Base-by-base conservation (phyloP, 352 stramenopile genomes). In the Globisporangium nagaii region DNA sequence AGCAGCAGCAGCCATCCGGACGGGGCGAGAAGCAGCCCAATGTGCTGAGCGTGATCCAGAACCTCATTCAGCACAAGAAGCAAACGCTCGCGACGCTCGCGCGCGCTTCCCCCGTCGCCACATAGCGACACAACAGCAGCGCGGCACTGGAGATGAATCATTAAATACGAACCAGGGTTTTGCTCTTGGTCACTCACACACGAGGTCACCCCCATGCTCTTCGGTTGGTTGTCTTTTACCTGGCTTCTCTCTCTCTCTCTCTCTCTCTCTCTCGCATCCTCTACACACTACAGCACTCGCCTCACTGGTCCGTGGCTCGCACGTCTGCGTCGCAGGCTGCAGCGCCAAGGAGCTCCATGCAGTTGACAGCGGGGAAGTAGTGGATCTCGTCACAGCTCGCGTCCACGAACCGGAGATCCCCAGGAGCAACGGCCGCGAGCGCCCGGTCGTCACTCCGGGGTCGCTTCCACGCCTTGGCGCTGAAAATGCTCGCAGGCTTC, bases 311-410 rank as follows among this genome's bases (percentile, higher is more conserved):
- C n/a, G n/a, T 59, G n/a, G 22, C 24, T 42, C 53, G 36, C 35
- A 63, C 34, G 27, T 88, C 78, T 10, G 68, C 70, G 36, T 92
- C 81, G 53, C 73, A 88, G 3, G 65, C 73, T 10, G 66, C 67
- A 15, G 66, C 68, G 2, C 84, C 84, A 27, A 93, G 63, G 13
- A 88, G 44, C 45, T 90, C 84, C n/a, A 93, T 72, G 44, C 80
- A 91, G 56, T 90, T 87, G 19, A 87, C 66, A 0, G 79, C 65
- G 6, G 84, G 80, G 27, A 93, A 93, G 54, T 87, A 93, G 52
- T 79, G 75, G 15, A 93, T 56, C 15, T 58, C 66, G 22, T 90
- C 79, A 42, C 64, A 59, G 13, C 47, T 43, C 49, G 71, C 67
- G 39, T 88, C 65, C 12, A 90, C 58, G 35, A 72, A 78, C 42